Evolutionary conservation across 2,329 filamentous ascomycete species (phyloP).

Genomic region (Trichophyton simii): DNA sequence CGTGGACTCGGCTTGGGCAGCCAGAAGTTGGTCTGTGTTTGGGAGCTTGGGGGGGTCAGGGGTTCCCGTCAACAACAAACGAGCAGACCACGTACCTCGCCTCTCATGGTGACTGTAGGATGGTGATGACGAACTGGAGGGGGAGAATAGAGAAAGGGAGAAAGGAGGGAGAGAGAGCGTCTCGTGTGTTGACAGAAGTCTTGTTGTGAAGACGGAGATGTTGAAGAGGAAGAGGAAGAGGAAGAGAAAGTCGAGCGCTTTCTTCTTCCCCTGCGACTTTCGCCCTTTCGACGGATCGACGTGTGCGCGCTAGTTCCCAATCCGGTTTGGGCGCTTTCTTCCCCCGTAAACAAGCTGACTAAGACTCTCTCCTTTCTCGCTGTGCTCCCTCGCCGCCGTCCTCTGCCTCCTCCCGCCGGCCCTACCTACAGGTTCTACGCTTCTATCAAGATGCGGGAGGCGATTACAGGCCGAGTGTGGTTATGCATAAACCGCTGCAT

Average conservation of each 20-base stretch:
- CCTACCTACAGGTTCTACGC: background rate
- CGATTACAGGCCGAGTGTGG: background rate
- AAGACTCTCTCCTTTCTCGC: background rate
- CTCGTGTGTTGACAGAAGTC: conserved; percentile 1
- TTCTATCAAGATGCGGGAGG: background rate
- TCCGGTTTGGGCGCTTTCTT: background rate
- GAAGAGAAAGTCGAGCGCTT: background rate
- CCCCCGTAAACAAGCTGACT: conserved; percentile 4
- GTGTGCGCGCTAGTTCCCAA: conserved; percentile 13
- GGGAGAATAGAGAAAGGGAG: background rate
- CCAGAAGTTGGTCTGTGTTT: conserved; percentile 10
- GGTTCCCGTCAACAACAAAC: conserved; percentile 15
- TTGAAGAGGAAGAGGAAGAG: background rate
- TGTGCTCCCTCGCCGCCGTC: background rate
- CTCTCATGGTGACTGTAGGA: conserved; percentile 22
- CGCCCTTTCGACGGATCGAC: conserved; percentile 5
- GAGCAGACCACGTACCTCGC: conserved; percentile 21
- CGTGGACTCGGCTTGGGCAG: background rate
- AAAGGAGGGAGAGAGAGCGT: background rate
- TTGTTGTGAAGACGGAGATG: background rate
- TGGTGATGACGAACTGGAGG: background rate
- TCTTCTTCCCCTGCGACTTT: background rate
- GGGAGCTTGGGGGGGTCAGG: conserved; percentile 11
- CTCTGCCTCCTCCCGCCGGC: background rate
- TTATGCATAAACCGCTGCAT: background rate